Percentiles rank a stretch among this genome's conserved stretches.
Conservation (phyloP, 2,329 filamentous ascomycete species). For the Colletotrichum phormii region DNA sequence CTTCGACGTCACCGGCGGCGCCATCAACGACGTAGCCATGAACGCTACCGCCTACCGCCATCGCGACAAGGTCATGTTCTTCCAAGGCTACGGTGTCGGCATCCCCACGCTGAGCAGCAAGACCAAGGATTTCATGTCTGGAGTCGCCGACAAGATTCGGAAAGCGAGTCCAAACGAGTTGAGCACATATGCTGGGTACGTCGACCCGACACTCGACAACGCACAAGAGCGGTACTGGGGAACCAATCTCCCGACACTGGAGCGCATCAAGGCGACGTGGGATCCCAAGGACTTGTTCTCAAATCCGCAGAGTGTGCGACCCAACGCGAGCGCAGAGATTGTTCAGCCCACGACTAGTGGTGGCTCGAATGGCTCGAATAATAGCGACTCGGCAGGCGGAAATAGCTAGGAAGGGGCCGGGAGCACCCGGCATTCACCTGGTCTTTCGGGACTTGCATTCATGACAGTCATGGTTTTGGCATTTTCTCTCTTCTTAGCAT, state of each 20-base stretch:
- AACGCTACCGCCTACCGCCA: slow-evolving; percentile 72
- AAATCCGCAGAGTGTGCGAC: slow-evolving; percentile 67
- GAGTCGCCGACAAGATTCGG: slow-evolving; percentile 59
- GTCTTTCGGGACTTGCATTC: not conserved
- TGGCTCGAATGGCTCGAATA: not conserved
- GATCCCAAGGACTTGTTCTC: slow-evolving; percentile 68
- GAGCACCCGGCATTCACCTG: slow-evolving; percentile 20
- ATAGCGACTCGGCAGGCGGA: not conserved
- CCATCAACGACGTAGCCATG: slow-evolving; percentile 64
- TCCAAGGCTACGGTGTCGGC: slow-evolving; percentile 70
- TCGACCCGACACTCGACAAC: slow-evolving; percentile 62
- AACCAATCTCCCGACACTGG: slow-evolving; percentile 58
- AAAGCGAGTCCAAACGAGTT: slow-evolving; percentile 50
- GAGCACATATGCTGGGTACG: slow-evolving; percentile 72
- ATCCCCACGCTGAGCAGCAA: slow-evolving; percentile 56
- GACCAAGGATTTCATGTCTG: slow-evolving; percentile 62
- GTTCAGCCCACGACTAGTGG: slow-evolving; percentile 8
- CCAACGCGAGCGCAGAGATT: slow-evolving; percentile 37
- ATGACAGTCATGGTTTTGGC: not conserved
- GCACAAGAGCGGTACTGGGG: slow-evolving; percentile 68
- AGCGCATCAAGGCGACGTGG: slow-evolving; percentile 61
- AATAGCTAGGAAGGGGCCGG: slow-evolving; percentile 28
- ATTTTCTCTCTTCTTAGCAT: not conserved
- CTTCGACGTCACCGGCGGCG: slow-evolving; percentile 72
- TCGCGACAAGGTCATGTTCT: slow-evolving; percentile 72